Base-by-base conservation (phyloP, 805 yeast genomes). In the Wickerhamiella alocasiicola region DNA sequence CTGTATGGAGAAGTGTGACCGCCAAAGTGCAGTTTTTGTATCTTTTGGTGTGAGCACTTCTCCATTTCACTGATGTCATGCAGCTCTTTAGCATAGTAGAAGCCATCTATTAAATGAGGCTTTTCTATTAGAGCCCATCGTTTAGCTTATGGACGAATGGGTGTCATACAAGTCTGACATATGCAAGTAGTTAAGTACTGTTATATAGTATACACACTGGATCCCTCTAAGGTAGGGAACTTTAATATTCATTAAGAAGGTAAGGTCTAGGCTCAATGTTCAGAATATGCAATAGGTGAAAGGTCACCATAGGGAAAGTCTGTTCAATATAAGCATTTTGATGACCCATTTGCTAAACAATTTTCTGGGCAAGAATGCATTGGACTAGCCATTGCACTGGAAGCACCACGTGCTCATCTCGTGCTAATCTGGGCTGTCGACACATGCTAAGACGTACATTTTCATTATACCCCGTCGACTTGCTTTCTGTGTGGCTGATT, bases 141-240 rank as follows among this genome's bases (percentile, higher is more conserved):
- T 28, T 28, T 21, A 15, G 23, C 6, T 31, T 17, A 24, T 37
- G 35, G 20, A 23, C 35, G 28, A 15, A 30, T 30, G 41, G 50
- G 60, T 55, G 60, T 56, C 60, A 56, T 59, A 55, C 53, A 46
- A 50, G 56, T 44, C 60, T 44, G 16, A 56, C 57, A 55, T 36
- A n/a, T n/a, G n/a, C n/a, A n/a, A n/a, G n/a, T n/a, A n/a, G n/a
- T n/a, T n/a, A n/a, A n/a, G n/a, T n/a, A n/a, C n/a, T n/a, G n/a
- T n/a, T n/a, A n/a, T n/a, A n/a, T n/a, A n/a, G n/a, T n/a, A n/a
- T n/a, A n/a, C n/a, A n/a, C n/a, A n/a, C n/a, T n/a, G n/a, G n/a
- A n/a, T n/a, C n/a, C n/a, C n/a, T n/a, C n/a, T n/a, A n/a, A n/a
- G n/a, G n/a, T n/a, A n/a, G n/a, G n/a, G n/a, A n/a, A n/a, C n/a